phyloP scores from a whole-genome alignment of 208 protist species.

The Phytomonas sp. region DNA sequence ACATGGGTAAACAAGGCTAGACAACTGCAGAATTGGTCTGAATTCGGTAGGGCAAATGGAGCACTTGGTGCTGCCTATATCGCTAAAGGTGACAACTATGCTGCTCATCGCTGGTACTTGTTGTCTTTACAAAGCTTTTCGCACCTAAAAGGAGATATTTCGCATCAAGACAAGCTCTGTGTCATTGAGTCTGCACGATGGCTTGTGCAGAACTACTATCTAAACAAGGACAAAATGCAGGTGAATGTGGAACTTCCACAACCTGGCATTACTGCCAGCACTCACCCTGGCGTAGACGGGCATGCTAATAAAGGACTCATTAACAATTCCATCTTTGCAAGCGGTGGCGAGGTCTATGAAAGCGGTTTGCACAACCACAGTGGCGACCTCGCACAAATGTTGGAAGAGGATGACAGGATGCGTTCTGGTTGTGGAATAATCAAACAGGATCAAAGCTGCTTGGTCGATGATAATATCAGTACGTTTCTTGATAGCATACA shows the following conservation, averaged over 20 bases:
- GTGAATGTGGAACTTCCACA: conserved; percentile 21
- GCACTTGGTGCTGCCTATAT: conserved; percentile 60
- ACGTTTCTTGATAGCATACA: background rate
- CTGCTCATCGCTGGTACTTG: conserved; percentile 54
- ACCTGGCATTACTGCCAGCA: background rate
- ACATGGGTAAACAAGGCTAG: conserved; percentile 62
- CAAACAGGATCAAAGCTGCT: background rate
- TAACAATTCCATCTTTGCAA: background rate
- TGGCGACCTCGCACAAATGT: conserved; percentile 52
- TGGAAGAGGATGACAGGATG: conserved; percentile 47
- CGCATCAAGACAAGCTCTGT: conserved; percentile 29
- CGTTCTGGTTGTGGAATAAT: conserved; percentile 10
- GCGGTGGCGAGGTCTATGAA: conserved; percentile 12
- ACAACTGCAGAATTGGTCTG: conserved; percentile 41
- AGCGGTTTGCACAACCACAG: conserved; percentile 50
- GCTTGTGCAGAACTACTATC: conserved; percentile 80
- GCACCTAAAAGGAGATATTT: conserved; percentile 5
- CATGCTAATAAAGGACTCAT: conserved; percentile 7
- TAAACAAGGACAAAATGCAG: conserved; percentile 58
- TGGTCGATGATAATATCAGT: background rate
- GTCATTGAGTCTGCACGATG: conserved; percentile 67
- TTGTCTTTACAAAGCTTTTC: conserved; percentile 47
- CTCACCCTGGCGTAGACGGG: background rate
- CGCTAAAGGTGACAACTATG: conserved; percentile 35
- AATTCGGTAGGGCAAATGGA: conserved; percentile 61